These are phyloP conservation scores for Ceratobasidium sp. DNA, from an alignment of 1,284 basidiomycete genomes.

Conservation along the genomic window DNA sequence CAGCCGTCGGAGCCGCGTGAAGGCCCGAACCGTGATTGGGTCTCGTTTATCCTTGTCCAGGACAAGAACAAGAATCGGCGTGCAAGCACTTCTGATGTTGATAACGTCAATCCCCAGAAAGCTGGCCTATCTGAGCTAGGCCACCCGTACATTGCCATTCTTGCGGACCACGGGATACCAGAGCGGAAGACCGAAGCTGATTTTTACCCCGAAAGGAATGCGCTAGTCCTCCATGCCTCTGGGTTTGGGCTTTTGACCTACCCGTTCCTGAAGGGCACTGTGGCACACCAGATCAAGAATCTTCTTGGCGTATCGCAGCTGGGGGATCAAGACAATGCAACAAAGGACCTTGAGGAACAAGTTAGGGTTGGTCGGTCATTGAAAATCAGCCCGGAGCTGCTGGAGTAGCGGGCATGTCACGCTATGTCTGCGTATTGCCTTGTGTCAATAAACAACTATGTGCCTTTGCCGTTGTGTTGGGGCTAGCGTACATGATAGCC, in stretches of 20 bases:
- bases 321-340: not conserved
- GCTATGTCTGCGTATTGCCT: too few species aligned
- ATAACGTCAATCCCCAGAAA: not conserved
- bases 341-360: not conserved
- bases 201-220: not conserved
- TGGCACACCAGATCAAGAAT: not conserved
- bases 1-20: not conserved
- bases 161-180: not conserved
- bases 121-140: not conserved
- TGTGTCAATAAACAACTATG: too few species aligned
- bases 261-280: not conserved
- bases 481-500: too few species aligned
- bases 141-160: conserved; percentile 8
- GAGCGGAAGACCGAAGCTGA: not conserved
- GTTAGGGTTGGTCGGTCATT: not conserved
- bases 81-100: not conserved
- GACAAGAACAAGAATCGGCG: not conserved
- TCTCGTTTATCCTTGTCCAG: not conserved
- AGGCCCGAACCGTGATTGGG: not conserved
- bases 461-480: too few species aligned
- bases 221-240: not conserved
- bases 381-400: too few species aligned
- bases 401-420: too few species aligned
- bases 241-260: not conserved
- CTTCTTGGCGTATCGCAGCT: not conserved